Percentiles rank a stretch among this genome's conserved stretches.
These are phyloP conservation scores for Salix dunnii DNA, from an alignment of 345 rosid species.

Conservation along the genomic window DNA sequence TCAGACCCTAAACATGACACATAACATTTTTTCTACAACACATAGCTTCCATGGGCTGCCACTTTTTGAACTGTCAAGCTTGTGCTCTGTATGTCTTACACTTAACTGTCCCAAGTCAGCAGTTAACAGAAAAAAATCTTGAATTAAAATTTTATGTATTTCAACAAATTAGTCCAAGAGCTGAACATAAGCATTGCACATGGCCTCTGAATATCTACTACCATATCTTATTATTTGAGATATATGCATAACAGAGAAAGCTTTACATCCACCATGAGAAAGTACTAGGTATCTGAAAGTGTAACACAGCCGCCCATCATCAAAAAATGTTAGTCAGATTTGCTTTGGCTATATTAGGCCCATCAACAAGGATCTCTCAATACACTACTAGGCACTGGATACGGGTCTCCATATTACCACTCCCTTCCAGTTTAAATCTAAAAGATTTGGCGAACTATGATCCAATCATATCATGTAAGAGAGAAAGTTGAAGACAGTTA, in stretches of 20 bases:
- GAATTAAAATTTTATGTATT: background rate
- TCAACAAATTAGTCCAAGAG: background rate
- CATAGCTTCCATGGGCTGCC: background rate
- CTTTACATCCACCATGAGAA: background rate
- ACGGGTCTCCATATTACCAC: no score
- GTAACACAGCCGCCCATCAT: no score
- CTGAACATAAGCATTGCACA: background rate
- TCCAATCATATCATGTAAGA: conserved; percentile 14
- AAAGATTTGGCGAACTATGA: background rate
- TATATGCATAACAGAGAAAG: background rate
- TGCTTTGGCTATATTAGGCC: no score
- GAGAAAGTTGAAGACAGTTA: conserved; percentile 38
- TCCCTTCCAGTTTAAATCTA: background rate
- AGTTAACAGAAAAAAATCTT: background rate
- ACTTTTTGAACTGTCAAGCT: background rate
- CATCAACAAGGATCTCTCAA: no score
- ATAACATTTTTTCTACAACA: background rate
- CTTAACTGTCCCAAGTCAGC: background rate
- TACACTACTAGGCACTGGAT: no score
- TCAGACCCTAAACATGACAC: background rate
- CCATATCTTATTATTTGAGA: background rate
- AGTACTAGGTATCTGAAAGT: background rate
- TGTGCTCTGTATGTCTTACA: background rate
- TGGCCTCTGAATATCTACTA: background rate
- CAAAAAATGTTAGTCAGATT: no score